phyloP scores from a whole-genome alignment of 768 basidiomycete species.

The Hemileccinum rubropunctum region DNA sequence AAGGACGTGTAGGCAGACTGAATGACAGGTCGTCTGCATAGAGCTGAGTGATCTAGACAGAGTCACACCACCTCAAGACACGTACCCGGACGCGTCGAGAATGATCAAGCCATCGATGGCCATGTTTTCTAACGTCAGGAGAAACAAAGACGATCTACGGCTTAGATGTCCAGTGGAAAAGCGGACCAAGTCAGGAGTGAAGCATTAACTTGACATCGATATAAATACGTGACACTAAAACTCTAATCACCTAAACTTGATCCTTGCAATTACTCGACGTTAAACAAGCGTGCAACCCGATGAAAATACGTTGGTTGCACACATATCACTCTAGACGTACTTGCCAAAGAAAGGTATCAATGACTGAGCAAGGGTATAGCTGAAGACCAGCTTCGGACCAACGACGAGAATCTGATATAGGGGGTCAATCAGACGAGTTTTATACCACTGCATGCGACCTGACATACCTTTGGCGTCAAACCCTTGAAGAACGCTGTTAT shows the following conservation, averaged over 20 bases:
- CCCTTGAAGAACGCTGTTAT: conserved; percentile 90
- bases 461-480: conserved; percentile 84
- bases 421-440: conserved; percentile 7
- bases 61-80: conserved; percentile 10
- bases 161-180: background rate
- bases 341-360: conserved; percentile 90
- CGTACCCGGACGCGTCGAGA: conserved; percentile 71
- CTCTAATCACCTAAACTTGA: conserved; percentile 4
- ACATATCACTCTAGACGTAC: conserved; percentile 54
- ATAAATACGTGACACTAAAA: conserved; percentile 11
- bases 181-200: background rate
- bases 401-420: conserved; percentile 80
- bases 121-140: conserved; percentile 38
- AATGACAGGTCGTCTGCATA: conserved; percentile 70
- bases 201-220: conserved; percentile 3
- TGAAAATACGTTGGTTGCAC: background rate
- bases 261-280: background rate
- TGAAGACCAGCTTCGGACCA: conserved; percentile 97
- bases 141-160: background rate
- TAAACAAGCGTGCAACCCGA: background rate
- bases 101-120: conserved; percentile 82
- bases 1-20: conserved; percentile 86
- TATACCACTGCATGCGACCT: conserved; percentile 8
- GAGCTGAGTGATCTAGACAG: conserved; percentile 4
- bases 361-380: conserved; percentile 94